Evolutionary conservation across 225 moss, liverwort and hornwort genomes (phyloP), one percentile per base, ranked within the genome.

Genomic region (Marchantia paleacea): DNA sequence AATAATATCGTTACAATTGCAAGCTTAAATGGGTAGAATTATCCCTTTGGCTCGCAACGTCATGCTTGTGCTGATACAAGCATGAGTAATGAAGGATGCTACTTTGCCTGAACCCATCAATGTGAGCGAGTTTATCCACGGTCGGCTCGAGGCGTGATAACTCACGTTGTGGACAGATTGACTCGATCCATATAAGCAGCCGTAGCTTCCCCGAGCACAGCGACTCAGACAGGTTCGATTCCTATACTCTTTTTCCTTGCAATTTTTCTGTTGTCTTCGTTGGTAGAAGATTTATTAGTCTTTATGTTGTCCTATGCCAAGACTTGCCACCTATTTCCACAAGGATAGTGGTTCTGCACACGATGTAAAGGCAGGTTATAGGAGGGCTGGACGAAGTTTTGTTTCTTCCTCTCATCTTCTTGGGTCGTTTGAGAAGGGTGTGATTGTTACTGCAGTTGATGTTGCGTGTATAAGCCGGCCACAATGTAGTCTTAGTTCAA

Each of bases 31-130:
- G 83, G 82, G 81, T 57, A 80, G 62, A 50, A 18, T 47, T 49
- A 49, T 55, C 69, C 52, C 78, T 55, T 73, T 63, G 53, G 66
- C 71, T 79, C 75, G 70, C 79, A 77, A 64, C 80, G 48, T 81
- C 83, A 81, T 79, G 51, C 81, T 81, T 79, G 75, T 82, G 81
- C 67, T 73, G 73, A 76, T 52, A 63, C 22, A 18, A 74, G 81
- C 79, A n/a, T 81, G 75, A 72, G 67, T 29, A 75, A 25, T 53
- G 57, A 18, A 61, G 64, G 64, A 61, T 61, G 51, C 63, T 65
- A 53, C 82, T 82, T 65, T 77, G 48, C 67, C 80, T 72, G 63
- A 75, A 72, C 75, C 22, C 80, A 51, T 80, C 30, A 54, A 70
- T 76, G 72, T 82, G 82, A 75, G 54, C 79, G 72, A 55, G 75